Percentiles rank a stretch among this genome's conserved stretches.
These are phyloP conservation scores for Canavalia gladiata DNA, from an alignment of 306 rosid species.

Conservation along the genomic window DNA sequence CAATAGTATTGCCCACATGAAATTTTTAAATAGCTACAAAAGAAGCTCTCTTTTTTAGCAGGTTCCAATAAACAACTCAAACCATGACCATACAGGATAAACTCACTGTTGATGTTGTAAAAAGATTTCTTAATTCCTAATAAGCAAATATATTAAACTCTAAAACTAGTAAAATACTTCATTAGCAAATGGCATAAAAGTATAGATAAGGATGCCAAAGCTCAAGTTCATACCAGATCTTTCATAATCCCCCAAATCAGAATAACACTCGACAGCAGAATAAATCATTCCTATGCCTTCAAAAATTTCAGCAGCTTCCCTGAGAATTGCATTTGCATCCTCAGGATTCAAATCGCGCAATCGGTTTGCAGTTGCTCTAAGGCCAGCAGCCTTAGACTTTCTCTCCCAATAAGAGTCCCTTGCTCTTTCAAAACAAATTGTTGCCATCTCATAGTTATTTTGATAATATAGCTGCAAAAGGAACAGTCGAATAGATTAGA, in stretches of 20 bases:
- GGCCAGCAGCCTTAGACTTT: slow-evolving; percentile 76
- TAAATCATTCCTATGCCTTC: slow-evolving; percentile 72
- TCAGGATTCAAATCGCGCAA: slow-evolving; percentile 56
- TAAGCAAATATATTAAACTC: background rate
- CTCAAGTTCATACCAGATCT: slow-evolving; percentile 66
- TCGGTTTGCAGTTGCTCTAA: slow-evolving; percentile 62
- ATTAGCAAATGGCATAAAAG: background rate
- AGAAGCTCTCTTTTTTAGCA: background rate
- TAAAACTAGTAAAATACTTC: background rate
- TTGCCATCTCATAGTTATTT: slow-evolving; percentile 76
- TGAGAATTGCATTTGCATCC: slow-evolving; percentile 65
- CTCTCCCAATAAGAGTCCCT: slow-evolving; percentile 77
- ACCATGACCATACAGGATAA: background rate
- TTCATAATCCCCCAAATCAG: slow-evolving; percentile 72
- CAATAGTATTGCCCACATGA: no score
- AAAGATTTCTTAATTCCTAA: slow-evolving; percentile 18
- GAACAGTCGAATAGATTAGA: background rate
- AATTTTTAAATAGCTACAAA: no score
- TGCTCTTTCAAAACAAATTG: slow-evolving; percentile 84
- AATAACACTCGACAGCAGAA: slow-evolving; percentile 73
- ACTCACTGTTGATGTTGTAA: background rate
- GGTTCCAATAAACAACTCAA: background rate
- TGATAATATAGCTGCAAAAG: slow-evolving; percentile 65
- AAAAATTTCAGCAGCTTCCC: slow-evolving; percentile 81
- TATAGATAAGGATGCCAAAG: background rate